Conservation (phyloP, 2,329 filamentous ascomycete species). For the Penicillium sp. region DNA sequence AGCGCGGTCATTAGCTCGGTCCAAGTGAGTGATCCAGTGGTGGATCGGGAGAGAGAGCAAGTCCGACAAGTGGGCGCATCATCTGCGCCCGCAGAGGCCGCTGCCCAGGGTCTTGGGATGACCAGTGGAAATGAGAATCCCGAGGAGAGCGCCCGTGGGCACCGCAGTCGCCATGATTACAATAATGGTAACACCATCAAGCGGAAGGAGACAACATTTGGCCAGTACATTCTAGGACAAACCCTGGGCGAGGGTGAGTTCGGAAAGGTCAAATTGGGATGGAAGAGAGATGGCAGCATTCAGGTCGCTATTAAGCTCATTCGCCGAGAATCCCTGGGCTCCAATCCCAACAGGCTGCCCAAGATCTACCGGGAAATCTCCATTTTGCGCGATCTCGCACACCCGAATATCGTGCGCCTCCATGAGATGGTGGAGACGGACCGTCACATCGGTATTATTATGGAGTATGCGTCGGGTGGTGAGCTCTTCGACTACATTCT, state of each 20-base stretch:
- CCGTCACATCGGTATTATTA: conserved; percentile 92
- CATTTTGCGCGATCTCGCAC: conserved; percentile 78
- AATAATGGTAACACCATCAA: conserved; percentile 55
- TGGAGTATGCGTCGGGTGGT: conserved; percentile 95
- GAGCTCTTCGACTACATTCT: conserved; percentile 98
- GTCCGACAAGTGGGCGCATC: conserved; percentile 61
- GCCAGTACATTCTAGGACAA: conserved; percentile 91
- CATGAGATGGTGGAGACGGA: conserved; percentile 99
- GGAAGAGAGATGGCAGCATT: conserved; percentile 91
- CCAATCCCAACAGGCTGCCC: conserved; percentile 79
- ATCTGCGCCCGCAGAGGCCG: conserved; percentile 39
- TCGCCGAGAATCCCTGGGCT: conserved; percentile 80
- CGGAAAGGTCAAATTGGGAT: conserved; percentile 96
- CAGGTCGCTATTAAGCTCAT: conserved; percentile 98
- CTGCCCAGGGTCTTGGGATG: conserved; percentile 22
- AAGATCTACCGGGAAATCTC: conserved; percentile 98
- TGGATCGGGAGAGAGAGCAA: conserved; percentile 65
- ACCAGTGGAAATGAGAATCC: conserved; percentile 48
- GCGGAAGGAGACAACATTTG: conserved; percentile 79
- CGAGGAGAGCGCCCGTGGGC: conserved; percentile 38
- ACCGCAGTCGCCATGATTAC: conserved; percentile 53
- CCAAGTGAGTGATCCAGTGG: conserved; percentile 67
- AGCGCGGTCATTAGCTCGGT: conserved; percentile 74
- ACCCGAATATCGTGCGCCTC: conserved; percentile 92
- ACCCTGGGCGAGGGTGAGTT: conserved; percentile 97